Evolutionary conservation across 2,329 filamentous ascomycete species (phyloP).

Genomic region (Penicillium fuscoglaucum): DNA sequence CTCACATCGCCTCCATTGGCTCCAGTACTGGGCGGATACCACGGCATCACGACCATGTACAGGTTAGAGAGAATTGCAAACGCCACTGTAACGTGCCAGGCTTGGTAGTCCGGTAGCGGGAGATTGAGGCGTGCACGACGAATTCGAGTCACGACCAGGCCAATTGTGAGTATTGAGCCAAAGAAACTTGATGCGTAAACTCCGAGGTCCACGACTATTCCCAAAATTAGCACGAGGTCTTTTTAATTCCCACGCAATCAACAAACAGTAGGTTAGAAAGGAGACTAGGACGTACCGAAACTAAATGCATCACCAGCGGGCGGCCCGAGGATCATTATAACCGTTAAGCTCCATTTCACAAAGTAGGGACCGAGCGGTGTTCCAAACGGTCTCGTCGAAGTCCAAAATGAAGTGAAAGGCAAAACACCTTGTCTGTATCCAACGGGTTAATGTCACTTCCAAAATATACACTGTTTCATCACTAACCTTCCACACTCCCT

Average conservation of each 20-base stretch:
- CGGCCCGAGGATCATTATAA: conserved; percentile 61
- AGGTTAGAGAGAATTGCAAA: conserved; percentile 62
- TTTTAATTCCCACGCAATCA: no score
- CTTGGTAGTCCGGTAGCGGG: conserved; percentile 53
- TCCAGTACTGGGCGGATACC: conserved; percentile 66
- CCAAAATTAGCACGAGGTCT: background rate
- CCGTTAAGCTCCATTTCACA: conserved; percentile 58
- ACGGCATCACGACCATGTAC: conserved; percentile 68
- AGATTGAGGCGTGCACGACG: conserved; percentile 50
- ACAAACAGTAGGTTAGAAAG: no score
- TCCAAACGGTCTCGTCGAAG: conserved; percentile 62
- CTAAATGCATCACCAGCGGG: conserved; percentile 66
- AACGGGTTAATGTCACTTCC: background rate
- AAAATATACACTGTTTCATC: background rate
- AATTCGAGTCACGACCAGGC: conserved; percentile 4
- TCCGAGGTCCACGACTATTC: conserved; percentile 6
- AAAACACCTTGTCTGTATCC: conserved; percentile 57
- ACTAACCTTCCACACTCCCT: conserved; percentile 58
- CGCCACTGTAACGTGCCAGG: conserved; percentile 59
- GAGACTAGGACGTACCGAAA: conserved; percentile 47
- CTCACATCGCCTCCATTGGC: conserved; percentile 63
- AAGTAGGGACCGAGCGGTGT: conserved; percentile 62
- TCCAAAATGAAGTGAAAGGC: conserved; percentile 62
- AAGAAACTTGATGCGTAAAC: conserved; percentile 1
- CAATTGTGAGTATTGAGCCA: conserved; percentile 1